Evolutionary conservation across 805 yeast species (phyloP), one percentile per base, ranked within the genome.

Genomic region (Teunomyces panamensis): DNA sequence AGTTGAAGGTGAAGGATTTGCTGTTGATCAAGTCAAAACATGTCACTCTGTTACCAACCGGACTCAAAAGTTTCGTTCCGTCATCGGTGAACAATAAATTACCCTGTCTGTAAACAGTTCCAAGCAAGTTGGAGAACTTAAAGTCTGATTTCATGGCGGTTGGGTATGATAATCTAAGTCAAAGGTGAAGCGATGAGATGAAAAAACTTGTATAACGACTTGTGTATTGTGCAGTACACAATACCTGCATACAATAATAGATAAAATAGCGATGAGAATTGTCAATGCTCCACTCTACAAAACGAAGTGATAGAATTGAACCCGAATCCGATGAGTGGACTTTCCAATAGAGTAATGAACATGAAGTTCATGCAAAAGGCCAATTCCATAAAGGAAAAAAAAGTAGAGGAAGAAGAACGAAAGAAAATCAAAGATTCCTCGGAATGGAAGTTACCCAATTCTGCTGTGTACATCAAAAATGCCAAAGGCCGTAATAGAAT

Each of bases 91-190:
- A 94, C 4, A 85, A 75, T 26, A 94, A 69, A 64, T 92, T 90
- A n/a, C 98, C 99, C 62, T 86, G 88, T 43, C 95, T 76, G 63
- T 94, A 94, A 3, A 94, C 98, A 0, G 98, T 91, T 27, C 99
- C 99, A 57, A 94, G 72, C 29, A 94, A 74, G 68, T 92, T 94
- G 30, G 95, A 83, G 58, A 94, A 86, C 77, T 85, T 72, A 58
- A 85, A 89, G 69, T 89, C 95, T n/a, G 96, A 84, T 71, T 84
- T 88, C 96, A 89, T 89, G 44, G 42, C 39, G 42, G 20, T 9
- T 30, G 28, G 27, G 9, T 29, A 26, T 36, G 26, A 16, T 26
- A 10, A n/a, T 37, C 27, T 28, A 20, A 24, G 41, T 45, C 17
- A 17, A 13, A 11, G 28, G 13, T 26, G 39, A 16, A 17, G 41